These are phyloP conservation scores for Escallonia rubra DNA, from an alignment of 129 eudicot genomes.

Conservation along the genomic window DNA sequence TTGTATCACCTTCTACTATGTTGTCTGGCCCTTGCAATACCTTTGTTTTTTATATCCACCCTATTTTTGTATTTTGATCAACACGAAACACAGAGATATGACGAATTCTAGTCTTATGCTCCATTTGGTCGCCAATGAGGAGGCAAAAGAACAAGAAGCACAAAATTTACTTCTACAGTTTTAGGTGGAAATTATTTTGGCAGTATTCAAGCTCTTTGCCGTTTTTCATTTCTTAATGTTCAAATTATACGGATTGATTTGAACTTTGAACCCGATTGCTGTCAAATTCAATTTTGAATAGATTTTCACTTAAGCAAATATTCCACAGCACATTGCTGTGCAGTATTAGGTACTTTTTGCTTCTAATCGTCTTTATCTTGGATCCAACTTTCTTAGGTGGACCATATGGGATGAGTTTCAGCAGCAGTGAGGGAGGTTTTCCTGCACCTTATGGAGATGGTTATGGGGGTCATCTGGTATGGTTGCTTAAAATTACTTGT, in stretches of 20 bases:
- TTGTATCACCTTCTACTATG: neutral
- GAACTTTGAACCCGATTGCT: too few relatives aligned
- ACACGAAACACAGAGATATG: neutral
- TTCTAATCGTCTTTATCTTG: neutral
- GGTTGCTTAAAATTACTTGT: conserved; percentile 11
- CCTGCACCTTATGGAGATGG: conserved; percentile 54
- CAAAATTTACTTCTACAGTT: neutral
- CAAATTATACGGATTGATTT: too few relatives aligned
- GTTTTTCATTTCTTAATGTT: neutral
- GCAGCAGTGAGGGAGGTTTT: conserved; percentile 46
- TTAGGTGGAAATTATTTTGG: neutral
- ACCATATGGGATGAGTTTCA: conserved; percentile 51
- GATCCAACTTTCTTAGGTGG: conserved; percentile 47
- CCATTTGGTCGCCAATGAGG: neutral
- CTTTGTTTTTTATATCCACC: neutral
- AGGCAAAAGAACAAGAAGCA: neutral
- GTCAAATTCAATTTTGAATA: too few relatives aligned
- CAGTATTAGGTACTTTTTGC: conserved; percentile 6
- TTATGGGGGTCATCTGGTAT: conserved; percentile 63
- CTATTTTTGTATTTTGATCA: neutral
- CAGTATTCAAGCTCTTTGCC: neutral
- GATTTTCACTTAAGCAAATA: too few relatives aligned
- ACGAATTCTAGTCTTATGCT: neutral
- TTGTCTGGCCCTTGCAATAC: neutral
- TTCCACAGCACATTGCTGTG: too few relatives aligned